Conservation (phyloP, 345 rosid genomes). For the Acer yangbiense region DNA sequence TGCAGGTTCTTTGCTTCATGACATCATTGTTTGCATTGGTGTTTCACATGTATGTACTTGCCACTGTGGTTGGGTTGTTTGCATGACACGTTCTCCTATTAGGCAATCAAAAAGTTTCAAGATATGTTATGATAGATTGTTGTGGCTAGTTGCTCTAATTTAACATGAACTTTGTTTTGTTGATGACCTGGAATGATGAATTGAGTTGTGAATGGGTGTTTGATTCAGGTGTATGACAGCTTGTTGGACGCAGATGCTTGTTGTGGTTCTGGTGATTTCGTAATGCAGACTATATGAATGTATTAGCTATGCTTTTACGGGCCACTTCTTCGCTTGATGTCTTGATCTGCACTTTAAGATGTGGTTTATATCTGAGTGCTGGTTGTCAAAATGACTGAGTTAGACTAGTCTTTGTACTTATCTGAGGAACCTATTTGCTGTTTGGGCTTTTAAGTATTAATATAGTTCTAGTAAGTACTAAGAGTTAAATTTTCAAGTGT, state of each 20-base stretch:
- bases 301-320: slow-evolving; percentile 65
- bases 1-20: background rate
- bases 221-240: slow-evolving; percentile 95
- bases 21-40: background rate
- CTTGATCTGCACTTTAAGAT: slow-evolving; percentile 54
- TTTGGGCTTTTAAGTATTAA: slow-evolving; percentile 35
- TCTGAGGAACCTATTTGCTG: slow-evolving; percentile 32
- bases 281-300: slow-evolving; percentile 81
- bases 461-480: slow-evolving; percentile 23
- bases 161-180: slow-evolving; percentile 29
- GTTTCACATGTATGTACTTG: background rate
- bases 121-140: background rate
- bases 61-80: background rate
- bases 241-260: slow-evolving; percentile 87
- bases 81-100: background rate
- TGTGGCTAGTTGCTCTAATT: slow-evolving; percentile 6
- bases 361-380: slow-evolving; percentile 60
- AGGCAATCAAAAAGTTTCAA: background rate
- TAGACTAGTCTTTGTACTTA: slow-evolving; percentile 50
- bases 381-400: slow-evolving; percentile 47
- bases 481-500: background rate
- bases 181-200: slow-evolving; percentile 53
- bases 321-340: slow-evolving; percentile 43
- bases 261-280: slow-evolving; percentile 88
- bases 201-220: slow-evolving; percentile 77